Evolutionary conservation across 257 asterid species (phyloP).

Genomic region (Haberlea rhodopensis): DNA sequence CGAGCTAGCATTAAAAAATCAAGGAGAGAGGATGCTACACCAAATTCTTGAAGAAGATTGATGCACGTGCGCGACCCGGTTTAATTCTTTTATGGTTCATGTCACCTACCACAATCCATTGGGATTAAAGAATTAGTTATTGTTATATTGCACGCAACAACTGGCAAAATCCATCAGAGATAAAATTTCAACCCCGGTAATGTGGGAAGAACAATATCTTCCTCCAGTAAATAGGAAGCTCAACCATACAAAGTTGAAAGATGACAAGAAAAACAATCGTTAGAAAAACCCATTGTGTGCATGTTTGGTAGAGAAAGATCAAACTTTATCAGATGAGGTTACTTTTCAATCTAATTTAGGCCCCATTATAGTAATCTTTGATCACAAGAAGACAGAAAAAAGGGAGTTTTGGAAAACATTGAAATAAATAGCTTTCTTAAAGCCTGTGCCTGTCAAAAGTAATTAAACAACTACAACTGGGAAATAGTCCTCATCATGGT

Average conservation of each 20-base stretch:
- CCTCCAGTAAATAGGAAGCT: background rate
- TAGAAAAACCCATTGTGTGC: background rate
- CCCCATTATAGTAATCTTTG: background rate
- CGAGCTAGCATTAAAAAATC: background rate
- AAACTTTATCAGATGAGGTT: background rate
- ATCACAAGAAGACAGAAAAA: conserved; percentile 13
- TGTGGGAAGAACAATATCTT: too few species aligned
- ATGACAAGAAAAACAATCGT: background rate
- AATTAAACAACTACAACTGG: background rate
- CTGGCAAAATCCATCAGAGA: background rate
- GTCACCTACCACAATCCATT: too few species aligned
- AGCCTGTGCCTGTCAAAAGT: background rate
- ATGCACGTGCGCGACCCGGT: too few species aligned
- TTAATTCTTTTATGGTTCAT: too few species aligned
- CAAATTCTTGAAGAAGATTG: too few species aligned
- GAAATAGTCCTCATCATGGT: background rate
- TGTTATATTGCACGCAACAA: background rate
- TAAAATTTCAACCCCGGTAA: background rate
- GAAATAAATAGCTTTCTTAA: background rate
- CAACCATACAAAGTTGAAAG: background rate
- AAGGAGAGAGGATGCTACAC: background rate
- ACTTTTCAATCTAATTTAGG: background rate
- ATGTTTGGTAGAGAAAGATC: background rate
- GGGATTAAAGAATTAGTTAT: too few species aligned
- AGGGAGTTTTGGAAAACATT: background rate